Evolutionary conservation across 176 grass and related monocot species (phyloP), one percentile per base, ranked within the genome.

Genomic region (Cenchrus purpureus): DNA sequence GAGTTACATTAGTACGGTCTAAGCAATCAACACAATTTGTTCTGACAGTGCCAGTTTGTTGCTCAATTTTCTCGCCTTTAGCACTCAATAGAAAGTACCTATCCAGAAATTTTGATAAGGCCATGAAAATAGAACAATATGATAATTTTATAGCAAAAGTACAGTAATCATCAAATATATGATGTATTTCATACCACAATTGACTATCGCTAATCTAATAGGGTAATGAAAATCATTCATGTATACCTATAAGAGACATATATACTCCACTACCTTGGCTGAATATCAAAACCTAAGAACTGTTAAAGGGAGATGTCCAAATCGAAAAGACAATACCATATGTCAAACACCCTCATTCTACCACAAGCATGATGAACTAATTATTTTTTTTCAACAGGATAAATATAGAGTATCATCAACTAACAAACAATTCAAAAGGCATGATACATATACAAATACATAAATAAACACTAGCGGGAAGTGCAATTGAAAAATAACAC

Each of bases 1-100:
- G 95, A 72, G 95, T 98, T 56, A 98, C 95, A 87, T 98, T 98
- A 32, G 95, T 98, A 57, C 95, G 95, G 88, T 98, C 92, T 82
- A 98, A 90, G 80, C 95, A 98, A 60, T 98, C 95, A 4, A 98
- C 76, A 90, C 95, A 98, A 56, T 98, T 98, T 68, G 91, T 98
- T 93, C 95, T 95, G 29, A 89, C 85, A 74, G 94, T 79, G 11
- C 95, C 92, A 62, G 92, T 91, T 68, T 98, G 95, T 58, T 79
- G 85, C 10, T 64, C 80, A 56, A 87, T 71, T 93, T 83, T 95
- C 79, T 95, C 87, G 7, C 77, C 85, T 90, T 95, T 81, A 65
- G 88, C 89, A 77, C 88, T 90, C 73, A 86, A 73, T 15, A 98
- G 76, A 77, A 87, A 98, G 91, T 98, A 98, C 86, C 95, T 98